Conservation (phyloP, 2,329 filamentous ascomycete species). For the Sporothrix brunneoviolacea region DNA sequence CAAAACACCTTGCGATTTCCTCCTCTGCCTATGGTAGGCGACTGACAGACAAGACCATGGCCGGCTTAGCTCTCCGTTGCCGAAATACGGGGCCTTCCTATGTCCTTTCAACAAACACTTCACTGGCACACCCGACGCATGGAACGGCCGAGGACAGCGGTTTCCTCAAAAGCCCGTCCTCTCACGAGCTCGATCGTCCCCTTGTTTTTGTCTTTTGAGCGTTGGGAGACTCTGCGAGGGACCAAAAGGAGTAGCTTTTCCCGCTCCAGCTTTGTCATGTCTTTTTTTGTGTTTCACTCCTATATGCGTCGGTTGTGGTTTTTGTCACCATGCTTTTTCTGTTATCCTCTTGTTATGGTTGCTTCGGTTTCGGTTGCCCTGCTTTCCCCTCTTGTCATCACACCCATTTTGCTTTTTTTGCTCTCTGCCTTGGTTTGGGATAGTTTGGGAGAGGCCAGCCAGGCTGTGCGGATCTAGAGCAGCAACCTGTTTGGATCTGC, state of each 20-base stretch:
- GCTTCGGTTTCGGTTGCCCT: neutral
- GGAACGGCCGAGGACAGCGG: too few relatives aligned
- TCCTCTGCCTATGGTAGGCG: too few relatives aligned
- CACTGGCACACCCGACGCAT: too few relatives aligned
- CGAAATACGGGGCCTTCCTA: too few relatives aligned
- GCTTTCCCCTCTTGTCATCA: neutral
- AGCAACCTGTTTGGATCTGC: too few relatives aligned
- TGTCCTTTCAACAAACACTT: too few relatives aligned
- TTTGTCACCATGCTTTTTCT: neutral
- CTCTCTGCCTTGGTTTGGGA: neutral
- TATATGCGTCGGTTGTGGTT: too few relatives aligned
- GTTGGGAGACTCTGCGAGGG: conserved; percentile 3
- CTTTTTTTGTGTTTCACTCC: neutral
- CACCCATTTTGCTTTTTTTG: neutral
- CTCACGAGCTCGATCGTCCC: neutral
- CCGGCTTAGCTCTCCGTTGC: too few relatives aligned
- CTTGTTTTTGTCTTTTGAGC: conserved; percentile 3
- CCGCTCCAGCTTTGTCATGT: neutral
- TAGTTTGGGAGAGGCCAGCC: neutral
- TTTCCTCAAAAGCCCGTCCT: too few relatives aligned
- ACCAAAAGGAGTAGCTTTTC: neutral
- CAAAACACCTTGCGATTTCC: too few relatives aligned
- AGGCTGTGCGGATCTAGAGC: too few relatives aligned
- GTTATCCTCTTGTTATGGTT: neutral
- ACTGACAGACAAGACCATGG: too few relatives aligned